Evolutionary conservation across 768 basidiomycete species (phyloP), one percentile per base, ranked within the genome.

Genomic region (Cystobasidiopsis lactophilus): DNA sequence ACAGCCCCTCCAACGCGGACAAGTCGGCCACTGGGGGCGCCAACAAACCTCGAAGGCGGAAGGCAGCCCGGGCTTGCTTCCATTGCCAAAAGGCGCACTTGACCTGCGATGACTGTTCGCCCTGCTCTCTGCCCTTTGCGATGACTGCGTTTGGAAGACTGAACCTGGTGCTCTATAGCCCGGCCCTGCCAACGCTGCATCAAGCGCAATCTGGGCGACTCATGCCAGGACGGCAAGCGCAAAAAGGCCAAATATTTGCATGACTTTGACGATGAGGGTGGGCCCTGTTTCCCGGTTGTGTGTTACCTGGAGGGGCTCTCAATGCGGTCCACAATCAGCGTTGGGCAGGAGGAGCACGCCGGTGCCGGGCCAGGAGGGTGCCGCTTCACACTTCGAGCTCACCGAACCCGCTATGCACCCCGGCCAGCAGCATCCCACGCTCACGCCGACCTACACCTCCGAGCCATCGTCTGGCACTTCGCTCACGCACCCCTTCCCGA

Each of bases 161-260:
- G 45, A 30, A 39, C 48, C 49, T 30, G 50, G 41, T 37, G 53
- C 38, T 30, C 40, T 43, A n/a, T 63, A 96, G 91, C 85, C 45
- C 82, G 93, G 51, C 93, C 93, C 26, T 98, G 93, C 69, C 83
- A 85, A 58, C 77, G 93, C 39, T 98, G 93, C 64, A 73, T 86
- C 49, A 95, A 91, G 70, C 85, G 89, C 53, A 86, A 86, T 24
- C 80, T 89, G 60, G 81, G 78, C 1, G 75, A 76, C 50, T 79
- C 77, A 51, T 98, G 93, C 63, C 79, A 82, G 18, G 93, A 98
- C 64, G 93, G 93, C 1, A 81, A 82, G 58, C 77, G 93, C 62
- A 98, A 98, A 69, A 95, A 95, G 69, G 91, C 93, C 10, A 95
- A 96, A 64, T 98, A 96, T 67, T 75, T 98, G 16, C 71, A 91